These are phyloP conservation scores for Clitoria ternatea DNA, from an alignment of 306 rosid genomes.

Conservation along the genomic window DNA sequence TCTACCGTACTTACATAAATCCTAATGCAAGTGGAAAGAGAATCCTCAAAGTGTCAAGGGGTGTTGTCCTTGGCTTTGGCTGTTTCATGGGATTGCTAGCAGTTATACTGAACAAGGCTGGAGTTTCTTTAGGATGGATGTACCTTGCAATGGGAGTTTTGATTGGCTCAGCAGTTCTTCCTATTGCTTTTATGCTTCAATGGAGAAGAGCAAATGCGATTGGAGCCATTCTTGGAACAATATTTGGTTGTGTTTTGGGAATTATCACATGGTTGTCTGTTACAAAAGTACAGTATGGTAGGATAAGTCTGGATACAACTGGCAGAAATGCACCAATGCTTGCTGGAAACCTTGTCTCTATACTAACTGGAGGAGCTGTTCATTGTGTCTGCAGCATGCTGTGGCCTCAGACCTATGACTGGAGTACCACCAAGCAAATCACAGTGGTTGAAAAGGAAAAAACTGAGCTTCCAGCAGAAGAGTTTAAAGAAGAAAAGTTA, in stretches of 20 bases:
- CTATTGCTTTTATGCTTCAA: conserved; percentile 86
- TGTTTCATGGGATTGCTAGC: conserved; percentile 86
- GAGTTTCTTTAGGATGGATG: conserved; percentile 93
- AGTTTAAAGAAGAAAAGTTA: conserved; percentile 68
- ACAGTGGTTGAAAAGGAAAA: conserved; percentile 80
- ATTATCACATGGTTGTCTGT: conserved; percentile 73
- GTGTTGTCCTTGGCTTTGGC: conserved; percentile 61
- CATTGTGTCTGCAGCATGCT: conserved; percentile 60
- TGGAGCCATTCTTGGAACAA: conserved; percentile 81
- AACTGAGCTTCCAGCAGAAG: conserved; percentile 57
- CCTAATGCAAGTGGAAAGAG: conserved; percentile 76
- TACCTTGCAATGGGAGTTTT: conserved; percentile 90
- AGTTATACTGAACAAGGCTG: conserved; percentile 74
- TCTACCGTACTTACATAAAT: conserved; percentile 80
- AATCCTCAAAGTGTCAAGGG: conserved; percentile 74
- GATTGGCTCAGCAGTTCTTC: conserved; percentile 90
- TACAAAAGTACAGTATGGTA: conserved; percentile 60
- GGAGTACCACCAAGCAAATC: conserved; percentile 75
- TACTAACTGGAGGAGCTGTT: conserved; percentile 62
- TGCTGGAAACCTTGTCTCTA: conserved; percentile 83
- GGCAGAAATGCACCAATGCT: conserved; percentile 96
- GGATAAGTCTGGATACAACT: conserved; percentile 66
- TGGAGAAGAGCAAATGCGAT: conserved; percentile 83
- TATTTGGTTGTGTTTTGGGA: conserved; percentile 71
- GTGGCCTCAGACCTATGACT: conserved; percentile 87